Conservation (phyloP, 106 monocot genomes). For the Allium cepa region DNA sequence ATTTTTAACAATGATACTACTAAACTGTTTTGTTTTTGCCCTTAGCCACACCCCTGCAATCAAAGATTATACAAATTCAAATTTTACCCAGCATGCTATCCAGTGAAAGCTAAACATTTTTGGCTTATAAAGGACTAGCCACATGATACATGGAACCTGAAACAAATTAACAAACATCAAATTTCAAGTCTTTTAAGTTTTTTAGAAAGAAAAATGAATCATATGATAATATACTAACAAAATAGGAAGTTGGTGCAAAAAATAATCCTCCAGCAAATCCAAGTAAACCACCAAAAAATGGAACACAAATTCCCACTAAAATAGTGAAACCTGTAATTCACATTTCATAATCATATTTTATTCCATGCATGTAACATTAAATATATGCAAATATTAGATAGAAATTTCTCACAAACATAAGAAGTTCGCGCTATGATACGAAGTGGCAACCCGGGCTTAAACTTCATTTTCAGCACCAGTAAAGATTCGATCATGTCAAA, state of each 20-base stretch:
- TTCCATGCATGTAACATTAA: too few relatives aligned
- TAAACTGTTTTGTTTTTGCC: too few relatives aligned
- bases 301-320: slow-evolving; percentile 4
- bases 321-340: slow-evolving; percentile 2
- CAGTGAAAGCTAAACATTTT: slow-evolving; percentile 8
- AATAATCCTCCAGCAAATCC: slow-evolving; percentile 12
- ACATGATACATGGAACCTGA: slow-evolving; percentile 11
- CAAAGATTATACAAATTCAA: not conserved
- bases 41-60: too few relatives aligned
- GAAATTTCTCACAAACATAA: too few relatives aligned
- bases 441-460: too few relatives aligned
- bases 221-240: not conserved
- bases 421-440: too few relatives aligned
- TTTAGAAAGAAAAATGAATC: not conserved
- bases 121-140: slow-evolving; percentile 10
- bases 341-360: too few relatives aligned
- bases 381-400: too few relatives aligned
- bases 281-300: slow-evolving; percentile 9
- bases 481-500: too few relatives aligned
- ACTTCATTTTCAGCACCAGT: too few relatives aligned
- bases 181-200: too few relatives aligned
- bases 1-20: too few relatives aligned
- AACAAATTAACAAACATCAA: not conserved
- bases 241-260: slow-evolving; percentile 14
- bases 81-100: slow-evolving; percentile 9